Conservation (phyloP, 2,329 filamentous ascomycete species). For the Aspergillus ustus region DNA sequence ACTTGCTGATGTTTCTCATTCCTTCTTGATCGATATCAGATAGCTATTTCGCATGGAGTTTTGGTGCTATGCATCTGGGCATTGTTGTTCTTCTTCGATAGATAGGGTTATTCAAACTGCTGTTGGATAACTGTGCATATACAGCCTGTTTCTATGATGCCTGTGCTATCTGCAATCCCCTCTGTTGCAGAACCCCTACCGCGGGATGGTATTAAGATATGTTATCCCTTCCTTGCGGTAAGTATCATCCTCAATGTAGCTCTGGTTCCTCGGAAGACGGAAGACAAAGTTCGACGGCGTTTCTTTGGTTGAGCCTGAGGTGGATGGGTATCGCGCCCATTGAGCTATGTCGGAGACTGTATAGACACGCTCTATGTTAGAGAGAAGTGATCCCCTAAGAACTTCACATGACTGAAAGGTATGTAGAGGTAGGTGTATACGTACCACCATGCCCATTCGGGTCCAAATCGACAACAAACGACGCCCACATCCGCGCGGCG, state of each 20-base stretch:
- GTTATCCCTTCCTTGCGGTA: conserved; percentile 33
- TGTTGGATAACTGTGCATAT: too few relatives aligned
- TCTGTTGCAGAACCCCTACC: conserved; percentile 18
- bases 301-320: background rate
- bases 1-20: background rate
- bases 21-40: background rate
- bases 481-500: conserved; percentile 39
- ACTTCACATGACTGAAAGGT: background rate
- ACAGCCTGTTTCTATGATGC: too few relatives aligned
- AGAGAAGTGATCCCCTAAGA: too few relatives aligned
- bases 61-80: background rate
- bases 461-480: conserved; percentile 34
- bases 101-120: too few relatives aligned
- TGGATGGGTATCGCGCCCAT: conserved; percentile 31
- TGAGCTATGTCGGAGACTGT: conserved; percentile 27
- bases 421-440: background rate
- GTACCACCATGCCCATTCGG: conserved; percentile 36
- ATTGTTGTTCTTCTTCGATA: background rate
- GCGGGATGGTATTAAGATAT: conserved; percentile 33
- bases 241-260: conserved; percentile 34
- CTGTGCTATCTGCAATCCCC: too few relatives aligned
- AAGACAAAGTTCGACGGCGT: conserved; percentile 33
- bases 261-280: conserved; percentile 29
- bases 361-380: background rate
- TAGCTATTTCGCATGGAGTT: background rate